Evolutionary conservation across 164 flowering plant species (phyloP).

Genomic region (Stephania cephalantha): DNA sequence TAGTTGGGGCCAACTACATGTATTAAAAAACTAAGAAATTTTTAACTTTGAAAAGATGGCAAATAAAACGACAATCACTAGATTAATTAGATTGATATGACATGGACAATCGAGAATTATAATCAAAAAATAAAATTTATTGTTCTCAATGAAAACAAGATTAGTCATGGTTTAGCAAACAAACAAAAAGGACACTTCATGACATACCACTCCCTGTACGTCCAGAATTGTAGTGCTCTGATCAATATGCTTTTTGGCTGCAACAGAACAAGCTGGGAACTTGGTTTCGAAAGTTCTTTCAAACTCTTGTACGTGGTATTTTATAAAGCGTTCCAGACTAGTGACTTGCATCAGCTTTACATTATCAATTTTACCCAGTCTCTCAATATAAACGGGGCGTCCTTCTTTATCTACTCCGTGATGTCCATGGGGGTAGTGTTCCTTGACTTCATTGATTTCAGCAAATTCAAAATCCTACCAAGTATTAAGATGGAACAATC

Average conservation of each 20-base stretch:
- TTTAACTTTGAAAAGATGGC: not conserved
- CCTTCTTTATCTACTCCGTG: constrained; percentile 98
- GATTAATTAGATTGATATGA: not conserved
- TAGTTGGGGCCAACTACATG: too few species aligned
- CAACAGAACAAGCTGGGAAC: constrained; percentile 90
- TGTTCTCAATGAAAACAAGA: not conserved
- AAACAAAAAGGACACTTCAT: not conserved
- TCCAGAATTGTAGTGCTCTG: constrained; percentile 92
- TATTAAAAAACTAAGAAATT: too few species aligned
- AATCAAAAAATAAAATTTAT: not conserved
- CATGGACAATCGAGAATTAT: not conserved
- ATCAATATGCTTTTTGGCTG: constrained; percentile 77
- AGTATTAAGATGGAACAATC: not conserved
- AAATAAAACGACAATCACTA: not conserved
- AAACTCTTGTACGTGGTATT: constrained; percentile 85
- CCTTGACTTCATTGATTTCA: constrained; percentile 63
- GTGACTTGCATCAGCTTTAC: constrained; percentile 86
- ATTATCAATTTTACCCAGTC: constrained; percentile 68
- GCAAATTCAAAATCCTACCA: constrained; percentile 74
- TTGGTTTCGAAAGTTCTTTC: constrained; percentile 72
- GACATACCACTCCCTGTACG: constrained; percentile 95
- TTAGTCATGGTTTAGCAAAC: not conserved
- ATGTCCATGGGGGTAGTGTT: constrained; percentile 89
- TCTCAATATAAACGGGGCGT: constrained; percentile 81
- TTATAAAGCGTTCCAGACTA: constrained; percentile 72